A percentile compares a stretch with the other conserved stretches of the same genome.
These are phyloP conservation scores for Penicillium sp. DNA, from an alignment of 2,329 filamentous ascomycete genomes.

Conservation along the genomic window DNA sequence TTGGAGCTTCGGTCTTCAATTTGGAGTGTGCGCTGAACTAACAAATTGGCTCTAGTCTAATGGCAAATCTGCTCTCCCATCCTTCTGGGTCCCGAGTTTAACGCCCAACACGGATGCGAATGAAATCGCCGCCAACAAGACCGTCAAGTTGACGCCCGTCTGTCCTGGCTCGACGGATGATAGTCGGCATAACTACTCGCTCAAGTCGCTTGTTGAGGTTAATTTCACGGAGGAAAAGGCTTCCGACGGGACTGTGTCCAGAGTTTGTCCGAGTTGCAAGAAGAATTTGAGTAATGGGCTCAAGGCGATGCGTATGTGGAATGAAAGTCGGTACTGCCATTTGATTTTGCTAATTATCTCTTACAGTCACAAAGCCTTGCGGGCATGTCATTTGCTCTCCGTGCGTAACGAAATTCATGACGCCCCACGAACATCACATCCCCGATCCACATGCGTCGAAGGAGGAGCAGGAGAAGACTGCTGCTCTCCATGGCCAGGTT, in stretches of 20 bases:
- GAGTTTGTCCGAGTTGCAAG: constrained; percentile 80
- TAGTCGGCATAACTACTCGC: constrained; percentile 69
- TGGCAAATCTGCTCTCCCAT: constrained; percentile 68
- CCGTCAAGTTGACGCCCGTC: constrained; percentile 65
- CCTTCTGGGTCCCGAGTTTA: constrained; percentile 89
- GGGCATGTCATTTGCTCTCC: constrained; percentile 87
- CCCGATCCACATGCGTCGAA: constrained; percentile 61
- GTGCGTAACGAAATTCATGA: constrained; percentile 82
- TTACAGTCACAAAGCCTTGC: constrained; percentile 72
- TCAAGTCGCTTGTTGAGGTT: constrained; percentile 74
- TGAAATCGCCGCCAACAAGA: constrained; percentile 59
- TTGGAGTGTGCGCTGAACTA: neutral
- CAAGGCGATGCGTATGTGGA: constrained; percentile 63
- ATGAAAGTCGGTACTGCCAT: neutral
- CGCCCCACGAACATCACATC: constrained; percentile 47
- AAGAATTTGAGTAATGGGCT: constrained; percentile 80
- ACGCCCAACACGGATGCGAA: constrained; percentile 65
- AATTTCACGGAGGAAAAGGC: constrained; percentile 72
- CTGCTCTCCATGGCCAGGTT: constrained; percentile 47
- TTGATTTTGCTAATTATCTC: constrained; percentile 4
- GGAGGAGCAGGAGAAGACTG: constrained; percentile 46
- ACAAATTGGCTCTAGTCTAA: constrained; percentile 37
- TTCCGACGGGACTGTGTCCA: constrained; percentile 46
- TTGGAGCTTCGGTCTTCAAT: neutral
- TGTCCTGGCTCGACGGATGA: constrained; percentile 73